Evolutionary conservation across 2,329 filamentous ascomycete species (phyloP).

Genomic region (Aciculosporium take): DNA sequence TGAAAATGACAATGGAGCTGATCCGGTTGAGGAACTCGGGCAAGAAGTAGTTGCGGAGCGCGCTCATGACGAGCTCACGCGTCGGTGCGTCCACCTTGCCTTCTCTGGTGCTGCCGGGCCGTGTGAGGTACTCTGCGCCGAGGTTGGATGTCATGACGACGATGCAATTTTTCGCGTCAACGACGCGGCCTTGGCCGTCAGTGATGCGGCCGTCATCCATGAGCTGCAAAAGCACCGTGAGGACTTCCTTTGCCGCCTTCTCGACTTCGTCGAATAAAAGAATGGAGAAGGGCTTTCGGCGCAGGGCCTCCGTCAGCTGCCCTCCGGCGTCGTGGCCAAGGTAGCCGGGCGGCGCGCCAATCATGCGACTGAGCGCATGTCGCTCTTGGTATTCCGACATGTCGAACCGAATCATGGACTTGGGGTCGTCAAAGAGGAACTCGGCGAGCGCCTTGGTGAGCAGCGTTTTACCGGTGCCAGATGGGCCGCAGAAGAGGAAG

Average conservation of each 20-base stretch:
- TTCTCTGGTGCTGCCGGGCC: conserved; percentile 60
- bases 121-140: conserved; percentile 82
- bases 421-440: conserved; percentile 93
- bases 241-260: conserved; percentile 93
- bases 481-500: conserved; percentile 97
- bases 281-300: conserved; percentile 93
- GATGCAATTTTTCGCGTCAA: conserved; percentile 96
- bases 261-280: conserved; percentile 96
- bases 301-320: conserved; percentile 86
- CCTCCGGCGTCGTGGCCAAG: conserved; percentile 93
- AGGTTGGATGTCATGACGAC: conserved; percentile 99
- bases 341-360: conserved; percentile 91
- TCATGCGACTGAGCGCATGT: conserved; percentile 91
- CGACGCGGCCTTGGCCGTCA: conserved; percentile 85
- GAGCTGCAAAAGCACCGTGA: conserved; percentile 94
- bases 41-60: conserved; percentile 89
- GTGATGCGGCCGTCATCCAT: conserved; percentile 99
- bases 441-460: conserved; percentile 94
- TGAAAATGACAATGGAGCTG: conserved; percentile 93
- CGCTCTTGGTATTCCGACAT: conserved; percentile 99
- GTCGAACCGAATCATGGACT: conserved; percentile 96
- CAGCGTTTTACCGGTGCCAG: conserved; percentile 93
- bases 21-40: conserved; percentile 98
- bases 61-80: conserved; percentile 76
- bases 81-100: conserved; percentile 79